Conservation (phyloP, 495 filamentous ascomycete genomes). For the Xanthoparmelia taractica region DNA sequence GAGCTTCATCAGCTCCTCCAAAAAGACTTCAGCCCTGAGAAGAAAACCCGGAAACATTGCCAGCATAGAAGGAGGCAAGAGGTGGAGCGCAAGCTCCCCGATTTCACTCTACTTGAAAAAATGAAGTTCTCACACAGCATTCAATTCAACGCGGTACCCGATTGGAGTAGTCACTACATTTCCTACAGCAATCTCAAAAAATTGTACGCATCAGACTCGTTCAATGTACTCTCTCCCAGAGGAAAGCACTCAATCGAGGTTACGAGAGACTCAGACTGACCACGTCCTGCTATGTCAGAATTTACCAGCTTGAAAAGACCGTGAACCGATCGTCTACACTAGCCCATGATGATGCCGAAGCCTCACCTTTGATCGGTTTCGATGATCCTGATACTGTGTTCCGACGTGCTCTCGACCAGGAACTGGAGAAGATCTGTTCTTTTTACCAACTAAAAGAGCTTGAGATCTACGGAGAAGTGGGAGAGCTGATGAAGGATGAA, state of each 20-base stretch:
- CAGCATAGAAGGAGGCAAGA: neutral
- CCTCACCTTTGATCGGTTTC: slow-evolving; percentile 67
- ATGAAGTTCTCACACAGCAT: slow-evolving; percentile 99
- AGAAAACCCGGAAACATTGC: neutral
- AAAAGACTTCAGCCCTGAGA: neutral
- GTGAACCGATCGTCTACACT: slow-evolving; percentile 44
- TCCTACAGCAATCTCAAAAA: slow-evolving; percentile 98
- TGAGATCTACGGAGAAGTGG: slow-evolving; percentile 74
- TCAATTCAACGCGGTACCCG: slow-evolving; percentile 98
- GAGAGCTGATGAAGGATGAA: slow-evolving; percentile 68
- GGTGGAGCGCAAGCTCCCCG: slow-evolving; percentile 24
- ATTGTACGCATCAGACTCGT: slow-evolving; percentile 52
- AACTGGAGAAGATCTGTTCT: slow-evolving; percentile 85
- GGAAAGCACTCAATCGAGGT: neutral
- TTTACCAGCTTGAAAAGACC: slow-evolving; percentile 86
- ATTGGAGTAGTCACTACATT: slow-evolving; percentile 97
- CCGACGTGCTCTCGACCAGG: slow-evolving; percentile 69
- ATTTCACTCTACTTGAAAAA: slow-evolving; percentile 38
- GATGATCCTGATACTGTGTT: slow-evolving; percentile 71
- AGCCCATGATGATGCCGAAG: slow-evolving; percentile 60
- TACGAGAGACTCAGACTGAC: slow-evolving; percentile 25
- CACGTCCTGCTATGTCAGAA: slow-evolving; percentile 43
- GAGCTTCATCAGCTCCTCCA: slow-evolving; percentile 6
- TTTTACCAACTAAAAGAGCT: slow-evolving; percentile 84
- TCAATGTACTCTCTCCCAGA: neutral